Evolutionary conservation across 2,329 filamentous ascomycete species (phyloP).

Genomic region (Pseudocercospora macadamiae): DNA sequence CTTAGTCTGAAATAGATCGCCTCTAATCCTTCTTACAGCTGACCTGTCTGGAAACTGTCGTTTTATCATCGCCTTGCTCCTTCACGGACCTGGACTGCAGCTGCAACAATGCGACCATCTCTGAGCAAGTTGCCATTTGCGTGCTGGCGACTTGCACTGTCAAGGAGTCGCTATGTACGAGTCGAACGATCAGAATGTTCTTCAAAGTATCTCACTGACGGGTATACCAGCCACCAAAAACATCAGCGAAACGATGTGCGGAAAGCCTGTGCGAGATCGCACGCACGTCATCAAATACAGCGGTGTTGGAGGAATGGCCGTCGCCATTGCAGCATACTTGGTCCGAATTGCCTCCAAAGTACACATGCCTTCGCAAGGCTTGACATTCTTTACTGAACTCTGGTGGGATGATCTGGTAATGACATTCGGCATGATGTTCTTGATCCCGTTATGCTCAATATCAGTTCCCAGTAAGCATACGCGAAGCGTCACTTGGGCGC

Average conservation of each 20-base stretch:
- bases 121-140: slow-evolving; percentile 2
- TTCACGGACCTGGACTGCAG: slow-evolving; percentile 9
- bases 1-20: background rate
- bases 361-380: background rate
- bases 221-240: slow-evolving; percentile 14
- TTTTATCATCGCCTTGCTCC: slow-evolving; percentile 8
- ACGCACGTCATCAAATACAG: background rate
- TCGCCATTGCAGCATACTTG: slow-evolving; percentile 2
- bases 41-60: slow-evolving; percentile 2
- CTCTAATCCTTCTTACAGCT: slow-evolving; percentile 4
- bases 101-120: slow-evolving; percentile 14
- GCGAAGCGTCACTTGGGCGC: background rate
- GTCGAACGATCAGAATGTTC: background rate
- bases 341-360: slow-evolving; percentile 4
- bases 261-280: slow-evolving; percentile 7
- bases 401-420: slow-evolving; percentile 18
- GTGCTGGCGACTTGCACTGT: slow-evolving; percentile 9
- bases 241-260: slow-evolving; percentile 14
- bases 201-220: background rate
- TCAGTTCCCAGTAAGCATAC: background rate
- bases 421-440: background rate
- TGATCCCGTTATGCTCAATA: slow-evolving; percentile 5
- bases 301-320: background rate
- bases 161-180: slow-evolving; percentile 11
- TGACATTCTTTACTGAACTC: slow-evolving; percentile 6